Conservation (phyloP, 2,329 filamentous ascomycete species). For the Madurella fahalii region DNA sequence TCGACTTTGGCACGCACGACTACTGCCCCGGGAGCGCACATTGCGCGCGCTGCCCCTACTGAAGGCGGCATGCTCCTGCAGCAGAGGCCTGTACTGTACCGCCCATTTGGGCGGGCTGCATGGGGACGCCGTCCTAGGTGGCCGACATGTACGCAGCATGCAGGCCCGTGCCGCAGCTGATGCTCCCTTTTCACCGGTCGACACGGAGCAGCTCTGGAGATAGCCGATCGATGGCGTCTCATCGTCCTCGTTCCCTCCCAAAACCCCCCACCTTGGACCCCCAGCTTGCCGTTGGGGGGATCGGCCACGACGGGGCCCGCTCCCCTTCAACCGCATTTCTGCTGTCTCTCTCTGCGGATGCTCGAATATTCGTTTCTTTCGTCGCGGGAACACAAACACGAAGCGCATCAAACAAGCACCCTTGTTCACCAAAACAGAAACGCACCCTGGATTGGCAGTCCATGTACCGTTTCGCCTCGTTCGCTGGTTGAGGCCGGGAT, state of each 20-base stretch:
- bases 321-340: not conserved
- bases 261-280: not conserved
- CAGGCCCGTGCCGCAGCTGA: constrained; percentile 20
- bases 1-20: constrained; percentile 48
- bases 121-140: constrained; percentile 7
- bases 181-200: constrained; percentile 16
- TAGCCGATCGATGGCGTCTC: constrained; percentile 17
- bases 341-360: not conserved
- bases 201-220: constrained; percentile 9
- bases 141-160: constrained; percentile 8
- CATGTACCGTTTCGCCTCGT: constrained; percentile 1
- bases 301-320: not conserved
- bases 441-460: not conserved
- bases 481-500: not conserved
- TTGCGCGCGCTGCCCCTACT: constrained; percentile 42
- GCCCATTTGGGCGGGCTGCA: constrained; percentile 30
- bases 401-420: not conserved
- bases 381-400: not conserved
- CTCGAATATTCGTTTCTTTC: not conserved
- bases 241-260: constrained; percentile 1
- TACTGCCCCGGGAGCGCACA: constrained; percentile 41
- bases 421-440: not conserved
- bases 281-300: not conserved
- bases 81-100: constrained; percentile 5
- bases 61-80: constrained; percentile 19